Percentiles rank a stretch among this genome's conserved stretches.
These are phyloP conservation scores for Perilla frutescens DNA, from an alignment of 257 asterid species.

Conservation along the genomic window DNA sequence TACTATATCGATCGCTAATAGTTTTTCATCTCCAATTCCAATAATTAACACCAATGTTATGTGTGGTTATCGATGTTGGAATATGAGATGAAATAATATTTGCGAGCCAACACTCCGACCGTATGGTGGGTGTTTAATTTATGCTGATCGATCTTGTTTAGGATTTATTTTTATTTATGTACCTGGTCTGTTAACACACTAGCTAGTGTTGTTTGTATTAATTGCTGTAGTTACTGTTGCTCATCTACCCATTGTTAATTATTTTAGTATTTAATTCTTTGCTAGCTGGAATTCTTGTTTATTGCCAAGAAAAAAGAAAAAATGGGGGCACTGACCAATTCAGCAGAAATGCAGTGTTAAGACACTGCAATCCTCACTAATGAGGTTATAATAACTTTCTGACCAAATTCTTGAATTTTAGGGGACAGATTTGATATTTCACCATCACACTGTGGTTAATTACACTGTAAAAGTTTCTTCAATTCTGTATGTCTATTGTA, in stretches of 20 bases:
- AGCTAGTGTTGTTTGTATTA: slow-evolving; percentile 39
- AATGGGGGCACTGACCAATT: slow-evolving; percentile 13
- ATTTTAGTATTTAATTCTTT: slow-evolving; percentile 37
- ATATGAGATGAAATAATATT: slow-evolving; percentile 21
- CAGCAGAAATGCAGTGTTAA: slow-evolving; percentile 35
- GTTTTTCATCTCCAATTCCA: slow-evolving; percentile 14
- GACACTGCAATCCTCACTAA: slow-evolving; percentile 37
- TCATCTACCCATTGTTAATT: slow-evolving; percentile 41
- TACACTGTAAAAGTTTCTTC: slow-evolving; percentile 30
- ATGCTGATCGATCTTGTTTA: not conserved
- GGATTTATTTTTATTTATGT: not conserved
- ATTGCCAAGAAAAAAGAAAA: not conserved
- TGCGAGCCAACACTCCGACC: not conserved
- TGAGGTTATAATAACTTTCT: slow-evolving; percentile 26
- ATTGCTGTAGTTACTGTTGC: slow-evolving; percentile 46
- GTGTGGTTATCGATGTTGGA: not conserved
- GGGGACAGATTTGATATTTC: slow-evolving; percentile 41
- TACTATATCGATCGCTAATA: not conserved
- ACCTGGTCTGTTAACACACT: slow-evolving; percentile 37
- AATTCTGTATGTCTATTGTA: slow-evolving; percentile 38
- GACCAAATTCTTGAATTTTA: slow-evolving; percentile 28
- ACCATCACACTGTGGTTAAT: slow-evolving; percentile 22
- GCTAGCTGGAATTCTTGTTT: slow-evolving; percentile 39
- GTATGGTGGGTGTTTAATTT: not conserved
- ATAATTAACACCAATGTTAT: not conserved